Conservation (phyloP, 495 filamentous ascomycete genomes). For the Astrothelium subdiscretum region DNA sequence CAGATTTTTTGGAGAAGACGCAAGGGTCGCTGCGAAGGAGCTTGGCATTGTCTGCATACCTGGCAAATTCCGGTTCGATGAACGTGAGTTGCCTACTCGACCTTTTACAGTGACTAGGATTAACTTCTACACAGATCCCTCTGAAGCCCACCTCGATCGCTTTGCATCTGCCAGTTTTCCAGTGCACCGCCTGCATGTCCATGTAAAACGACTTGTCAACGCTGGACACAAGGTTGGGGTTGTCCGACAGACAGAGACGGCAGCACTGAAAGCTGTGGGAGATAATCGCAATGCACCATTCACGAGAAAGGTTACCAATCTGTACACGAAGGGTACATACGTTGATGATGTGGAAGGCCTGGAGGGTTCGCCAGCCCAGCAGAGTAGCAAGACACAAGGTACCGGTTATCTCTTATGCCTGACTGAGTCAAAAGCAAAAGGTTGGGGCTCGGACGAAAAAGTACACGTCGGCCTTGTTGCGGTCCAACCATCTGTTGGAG, state of each 20-base stretch:
- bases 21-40: constrained; percentile 77
- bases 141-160: constrained; percentile 82
- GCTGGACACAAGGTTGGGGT: constrained; percentile 95
- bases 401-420: constrained; percentile 90
- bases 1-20: constrained; percentile 96
- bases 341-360: constrained; percentile 87
- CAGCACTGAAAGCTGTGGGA: constrained; percentile 91
- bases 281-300: constrained; percentile 94
- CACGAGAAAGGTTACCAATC: constrained; percentile 80
- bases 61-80: constrained; percentile 88
- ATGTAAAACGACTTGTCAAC: constrained; percentile 84
- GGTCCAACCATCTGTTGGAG: constrained; percentile 89
- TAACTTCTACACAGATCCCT: constrained; percentile 45
- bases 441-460: constrained; percentile 82
- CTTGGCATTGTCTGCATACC: constrained; percentile 94
- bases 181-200: constrained; percentile 81
- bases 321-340: constrained; percentile 98
- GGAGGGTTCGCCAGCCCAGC: constrained; percentile 43
- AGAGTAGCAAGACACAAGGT: constrained; percentile 22
- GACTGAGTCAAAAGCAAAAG: constrained; percentile 77
- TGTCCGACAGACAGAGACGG: constrained; percentile 92
- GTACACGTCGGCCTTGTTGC: constrained; percentile 88
- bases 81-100: constrained; percentile 42
- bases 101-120: not conserved
- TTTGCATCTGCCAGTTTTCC: constrained; percentile 97